Base-by-base conservation (phyloP, 495 filamentous ascomycete species). In the Chaetomium cochliodes region DNA sequence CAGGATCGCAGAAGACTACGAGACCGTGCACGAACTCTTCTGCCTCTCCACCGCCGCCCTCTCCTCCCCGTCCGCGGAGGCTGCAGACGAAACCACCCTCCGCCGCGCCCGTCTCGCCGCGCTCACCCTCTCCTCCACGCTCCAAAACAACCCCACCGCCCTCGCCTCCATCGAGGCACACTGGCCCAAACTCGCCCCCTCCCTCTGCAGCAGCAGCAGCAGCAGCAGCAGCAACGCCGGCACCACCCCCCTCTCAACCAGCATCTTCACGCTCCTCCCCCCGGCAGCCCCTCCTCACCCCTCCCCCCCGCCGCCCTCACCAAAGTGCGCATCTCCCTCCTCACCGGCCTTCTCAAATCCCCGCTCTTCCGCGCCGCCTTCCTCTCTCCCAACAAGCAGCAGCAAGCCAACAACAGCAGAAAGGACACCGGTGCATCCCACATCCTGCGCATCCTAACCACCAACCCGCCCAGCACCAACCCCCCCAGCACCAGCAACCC, bases 91-190 rank as follows among this genome's bases (percentile, higher is more conserved):
- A 16, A 54, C 54, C 53, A 64, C 56, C 30, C 60, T 53, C 47
- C 68, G 46, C 68, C 74, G 79, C 53, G 65, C 81, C 73, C 67
- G 77, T 60, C 69, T 80, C 63, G 81, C 86, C 2, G 80, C 86
- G 11, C 72, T 81, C 2, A 80, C 84, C 60, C 70, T 90, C 2
- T 77, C 80, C 8, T 81, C 78, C 0, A 72, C 87, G 0, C 62
- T 86, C 26, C 84, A 86, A 62, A 90, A 89, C 73, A 90, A 90
- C 72, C 82, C 83, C 25, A 82, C 80, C 25, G 86, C 87, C 0
- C 78, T 88, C 47, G 65, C 69, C 20, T 76, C 80, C 55, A 75
- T 85, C 2, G 72, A 73, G n/a, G 62, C 68, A 7, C 76, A 76
- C 28, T 84, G 81, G 75, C 68, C 73, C 2, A 46, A 57, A 4